Conservation (phyloP, 495 filamentous ascomycete species). For the Lindgomyces ingoldianus region DNA sequence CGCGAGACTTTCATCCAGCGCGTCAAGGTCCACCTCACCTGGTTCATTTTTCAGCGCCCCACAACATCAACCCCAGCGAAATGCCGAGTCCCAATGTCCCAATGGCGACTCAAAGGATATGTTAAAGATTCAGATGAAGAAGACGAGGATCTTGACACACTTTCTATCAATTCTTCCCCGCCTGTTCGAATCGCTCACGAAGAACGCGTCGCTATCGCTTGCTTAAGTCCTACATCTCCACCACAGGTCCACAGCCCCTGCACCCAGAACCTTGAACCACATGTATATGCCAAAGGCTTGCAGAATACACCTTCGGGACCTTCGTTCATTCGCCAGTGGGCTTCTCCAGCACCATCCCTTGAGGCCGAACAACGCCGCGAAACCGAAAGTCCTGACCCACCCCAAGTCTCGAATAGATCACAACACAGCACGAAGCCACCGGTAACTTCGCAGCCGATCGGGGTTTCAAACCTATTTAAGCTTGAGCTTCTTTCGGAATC, state of each 20-base stretch:
- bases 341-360: not conserved
- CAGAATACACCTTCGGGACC: not conserved
- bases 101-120: constrained; percentile 32
- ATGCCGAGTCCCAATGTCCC: constrained; percentile 36
- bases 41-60: not conserved
- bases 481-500: constrained; percentile 6
- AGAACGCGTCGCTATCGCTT: not conserved
- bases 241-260: not conserved
- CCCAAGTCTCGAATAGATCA: not conserved
- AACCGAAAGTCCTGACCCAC: constrained; percentile 27
- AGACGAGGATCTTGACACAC: constrained; percentile 33
- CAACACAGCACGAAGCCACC: not conserved
- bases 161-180: constrained; percentile 1
- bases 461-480: not conserved
- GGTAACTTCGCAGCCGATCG: not conserved
- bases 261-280: not conserved
- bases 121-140: constrained; percentile 39
- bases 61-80: constrained; percentile 15
- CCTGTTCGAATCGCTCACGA: not conserved
- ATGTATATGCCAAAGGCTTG: not conserved
- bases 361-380: not conserved
- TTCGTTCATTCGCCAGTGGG: not conserved
- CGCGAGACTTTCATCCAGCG: not conserved
- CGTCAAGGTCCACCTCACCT: not conserved
- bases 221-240: not conserved